phyloP scores from a whole-genome alignment of 2,329 filamentous ascomycete genomes.

The Claviceps purpurea region DNA sequence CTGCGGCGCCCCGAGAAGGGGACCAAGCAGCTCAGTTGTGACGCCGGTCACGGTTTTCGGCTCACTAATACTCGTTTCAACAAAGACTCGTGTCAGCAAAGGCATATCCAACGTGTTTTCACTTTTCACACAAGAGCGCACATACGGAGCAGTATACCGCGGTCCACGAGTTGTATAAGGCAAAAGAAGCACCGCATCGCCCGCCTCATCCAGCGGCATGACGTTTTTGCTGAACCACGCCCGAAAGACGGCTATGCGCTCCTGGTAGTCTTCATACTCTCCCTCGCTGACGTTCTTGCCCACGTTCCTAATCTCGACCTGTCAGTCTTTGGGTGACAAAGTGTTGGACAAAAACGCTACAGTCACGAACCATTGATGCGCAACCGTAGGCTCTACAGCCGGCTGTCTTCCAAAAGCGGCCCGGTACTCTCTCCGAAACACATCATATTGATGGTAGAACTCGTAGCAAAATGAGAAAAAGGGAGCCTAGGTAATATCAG shows the following conservation, averaged over 20 bases:
- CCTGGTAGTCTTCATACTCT: constrained; percentile 11
- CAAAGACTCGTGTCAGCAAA: not conserved
- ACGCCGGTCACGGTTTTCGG: constrained; percentile 12
- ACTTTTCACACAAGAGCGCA: not conserved
- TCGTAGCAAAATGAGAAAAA: constrained; percentile 20
- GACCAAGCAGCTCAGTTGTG: constrained; percentile 14
- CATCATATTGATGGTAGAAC: constrained; percentile 17
- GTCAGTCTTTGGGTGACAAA: not conserved
- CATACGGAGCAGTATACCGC: constrained; percentile 9
- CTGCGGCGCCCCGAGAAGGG: constrained; percentile 18
- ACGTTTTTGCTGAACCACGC: constrained; percentile 20
- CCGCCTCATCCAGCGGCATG: constrained; percentile 8
- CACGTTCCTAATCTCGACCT: constrained; percentile 10
- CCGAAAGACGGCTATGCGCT: constrained; percentile 16
- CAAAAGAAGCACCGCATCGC: constrained; percentile 13
- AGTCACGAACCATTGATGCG: constrained; percentile 17
- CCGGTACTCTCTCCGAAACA: constrained; percentile 15
- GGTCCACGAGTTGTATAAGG: constrained; percentile 9
- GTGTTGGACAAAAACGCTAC: not conserved
- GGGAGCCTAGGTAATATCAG: constrained; percentile 11
- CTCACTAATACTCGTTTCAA: not conserved
- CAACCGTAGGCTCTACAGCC: constrained; percentile 16
- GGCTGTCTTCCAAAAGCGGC: constrained; percentile 13
- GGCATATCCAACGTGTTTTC: not conserved
- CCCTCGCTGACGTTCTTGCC: constrained; percentile 13